Conservation (phyloP, 202 grass and related monocot genomes). For the Cymbopogon flexuosus region DNA sequence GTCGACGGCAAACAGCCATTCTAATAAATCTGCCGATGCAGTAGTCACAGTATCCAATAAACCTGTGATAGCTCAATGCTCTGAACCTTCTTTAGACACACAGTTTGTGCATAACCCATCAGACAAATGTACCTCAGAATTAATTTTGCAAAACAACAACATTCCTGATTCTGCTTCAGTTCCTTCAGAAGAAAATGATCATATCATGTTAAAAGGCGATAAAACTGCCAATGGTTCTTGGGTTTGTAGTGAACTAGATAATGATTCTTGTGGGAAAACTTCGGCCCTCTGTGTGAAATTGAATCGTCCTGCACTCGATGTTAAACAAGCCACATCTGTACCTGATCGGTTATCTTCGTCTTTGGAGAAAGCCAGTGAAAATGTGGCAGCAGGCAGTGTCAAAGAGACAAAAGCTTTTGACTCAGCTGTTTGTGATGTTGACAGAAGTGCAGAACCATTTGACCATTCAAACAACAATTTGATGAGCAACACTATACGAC, state of each 20-base stretch:
- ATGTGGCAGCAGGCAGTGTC: background rate
- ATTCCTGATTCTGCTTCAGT: constrained; percentile 33
- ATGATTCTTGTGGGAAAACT: constrained; percentile 11
- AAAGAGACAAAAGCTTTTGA: constrained; percentile 18
- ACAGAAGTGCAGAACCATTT: constrained; percentile 31
- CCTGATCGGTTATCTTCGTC: constrained; percentile 43
- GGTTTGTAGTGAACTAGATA: constrained; percentile 18
- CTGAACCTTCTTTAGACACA: constrained; percentile 26
- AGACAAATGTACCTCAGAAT: constrained; percentile 27
- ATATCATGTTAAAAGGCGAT: background rate
- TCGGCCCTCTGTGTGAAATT: constrained; percentile 20
- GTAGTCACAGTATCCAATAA: constrained; percentile 14
- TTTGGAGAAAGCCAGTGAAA: constrained; percentile 47
- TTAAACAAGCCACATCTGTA: constrained; percentile 18
- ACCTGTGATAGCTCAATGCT: constrained; percentile 29
- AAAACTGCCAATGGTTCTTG: constrained; percentile 7
- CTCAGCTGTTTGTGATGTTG: constrained; percentile 24
- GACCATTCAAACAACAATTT: constrained; percentile 13
- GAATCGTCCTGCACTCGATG: constrained; percentile 28
- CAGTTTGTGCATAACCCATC: constrained; percentile 25
- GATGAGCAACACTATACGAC: constrained; percentile 16
- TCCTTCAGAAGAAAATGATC: constrained; percentile 33
- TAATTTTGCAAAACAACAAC: constrained; percentile 30
- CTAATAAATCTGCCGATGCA: constrained; percentile 32
- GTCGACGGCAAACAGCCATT: constrained; percentile 15